phyloP scores from a whole-genome alignment of 1,139 yeast species.

The Wickerhamomyces sp. region DNA sequence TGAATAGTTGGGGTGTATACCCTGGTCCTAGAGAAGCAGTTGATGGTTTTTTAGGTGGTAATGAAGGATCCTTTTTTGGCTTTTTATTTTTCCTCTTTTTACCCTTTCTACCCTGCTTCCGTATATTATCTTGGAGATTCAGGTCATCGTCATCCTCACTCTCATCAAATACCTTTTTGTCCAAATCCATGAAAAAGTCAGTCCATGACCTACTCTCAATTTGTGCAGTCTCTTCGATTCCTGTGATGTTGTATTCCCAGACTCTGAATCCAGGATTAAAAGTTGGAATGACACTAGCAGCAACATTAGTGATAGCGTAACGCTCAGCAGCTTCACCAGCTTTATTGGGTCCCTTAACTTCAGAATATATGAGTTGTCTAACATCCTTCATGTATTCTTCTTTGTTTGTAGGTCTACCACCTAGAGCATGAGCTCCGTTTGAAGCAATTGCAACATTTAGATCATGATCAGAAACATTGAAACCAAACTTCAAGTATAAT shows the following conservation, averaged over 20 bases:
- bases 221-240: conserved; percentile 28
- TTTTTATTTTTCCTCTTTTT: conserved; percentile 23
- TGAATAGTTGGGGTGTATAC: conserved; percentile 59
- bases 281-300: conserved; percentile 79
- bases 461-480: conserved; percentile 21
- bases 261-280: conserved; percentile 78
- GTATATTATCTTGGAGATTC: conserved; percentile 11
- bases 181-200: conserved; percentile 46
- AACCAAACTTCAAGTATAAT: conserved; percentile 16
- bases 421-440: conserved; percentile 32
- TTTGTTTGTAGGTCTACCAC: conserved; percentile 64
- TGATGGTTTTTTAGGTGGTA: conserved; percentile 62
- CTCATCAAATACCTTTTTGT: conserved; percentile 23
- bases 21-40: conserved; percentile 66
- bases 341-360: conserved; percentile 35
- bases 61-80: conserved; percentile 49
- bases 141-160: conserved; percentile 23
- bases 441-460: conserved; percentile 27
- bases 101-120: conserved; percentile 6
- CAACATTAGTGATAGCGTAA: conserved; percentile 64
- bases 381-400: conserved; percentile 55
- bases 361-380: conserved; percentile 46
- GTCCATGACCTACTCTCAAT: conserved; percentile 43
- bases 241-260: conserved; percentile 79
- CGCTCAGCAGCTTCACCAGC: conserved; percentile 47